These are phyloP conservation scores for Striga asiatica DNA, from an alignment of 257 asterid species.

Conservation along the genomic window DNA sequence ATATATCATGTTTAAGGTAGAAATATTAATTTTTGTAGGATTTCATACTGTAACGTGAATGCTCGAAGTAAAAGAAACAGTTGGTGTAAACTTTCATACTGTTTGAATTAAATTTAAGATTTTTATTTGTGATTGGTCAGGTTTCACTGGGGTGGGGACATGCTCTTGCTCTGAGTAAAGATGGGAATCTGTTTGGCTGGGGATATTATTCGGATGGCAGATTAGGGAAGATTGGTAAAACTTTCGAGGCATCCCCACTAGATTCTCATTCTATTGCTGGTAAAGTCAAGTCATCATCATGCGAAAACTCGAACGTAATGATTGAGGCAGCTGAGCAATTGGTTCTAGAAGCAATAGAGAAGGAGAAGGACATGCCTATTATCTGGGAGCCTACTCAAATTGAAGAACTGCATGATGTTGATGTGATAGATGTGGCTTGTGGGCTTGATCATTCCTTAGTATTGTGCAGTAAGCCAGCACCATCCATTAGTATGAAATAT, in stretches of 20 bases:
- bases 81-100: not conserved
- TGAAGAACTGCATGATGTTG: conserved; percentile 41
- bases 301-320: conserved; percentile 22
- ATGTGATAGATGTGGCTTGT: conserved; percentile 62
- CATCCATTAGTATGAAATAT: not conserved
- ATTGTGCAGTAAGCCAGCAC: conserved; percentile 46
- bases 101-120: not conserved
- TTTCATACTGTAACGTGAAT: not conserved
- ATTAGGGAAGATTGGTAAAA: conserved; percentile 58
- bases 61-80: too few relatives aligned
- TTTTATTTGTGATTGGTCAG: conserved; percentile 30
- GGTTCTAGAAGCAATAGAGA: conserved; percentile 65
- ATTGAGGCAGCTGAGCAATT: conserved; percentile 54
- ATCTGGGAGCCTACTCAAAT: conserved; percentile 75
- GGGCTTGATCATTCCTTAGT: conserved; percentile 90
- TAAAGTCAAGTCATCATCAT: conserved; percentile 7
- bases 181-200: conserved; percentile 89
- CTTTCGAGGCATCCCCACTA: conserved; percentile 64
- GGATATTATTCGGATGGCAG: conserved; percentile 97
- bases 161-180: conserved; percentile 69
- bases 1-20: conserved; percentile 42
- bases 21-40: conserved; percentile 11
- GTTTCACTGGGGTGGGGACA: conserved; percentile 97
- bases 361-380: conserved; percentile 84
- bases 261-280: conserved; percentile 57